Evolutionary conservation across 2,329 filamentous ascomycete species (phyloP).

Genomic region (Tolypocladium ovalisporum): DNA sequence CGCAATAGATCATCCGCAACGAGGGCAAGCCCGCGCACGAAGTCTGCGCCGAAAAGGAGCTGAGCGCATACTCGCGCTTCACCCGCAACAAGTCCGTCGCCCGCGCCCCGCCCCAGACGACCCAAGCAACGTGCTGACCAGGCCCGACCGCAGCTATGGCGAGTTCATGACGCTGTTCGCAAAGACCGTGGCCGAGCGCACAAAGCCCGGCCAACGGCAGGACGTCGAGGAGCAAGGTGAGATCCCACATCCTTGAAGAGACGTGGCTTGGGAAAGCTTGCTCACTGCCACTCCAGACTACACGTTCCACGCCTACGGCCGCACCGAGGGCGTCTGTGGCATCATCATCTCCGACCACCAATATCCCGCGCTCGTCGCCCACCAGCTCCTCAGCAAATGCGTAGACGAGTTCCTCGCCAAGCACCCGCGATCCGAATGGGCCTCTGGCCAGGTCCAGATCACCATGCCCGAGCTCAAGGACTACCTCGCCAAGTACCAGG

Average conservation of each 20-base stretch:
- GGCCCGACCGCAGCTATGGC: slow-evolving; percentile 26
- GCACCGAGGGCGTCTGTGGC: slow-evolving; percentile 62
- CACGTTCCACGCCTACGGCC: slow-evolving; percentile 69
- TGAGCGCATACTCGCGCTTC: slow-evolving; percentile 71
- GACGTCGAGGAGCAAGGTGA: slow-evolving; percentile 73
- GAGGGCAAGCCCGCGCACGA: slow-evolving; percentile 65
- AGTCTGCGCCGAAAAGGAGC: slow-evolving; percentile 65
- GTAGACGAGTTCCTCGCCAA: slow-evolving; percentile 76
- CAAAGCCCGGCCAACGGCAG: slow-evolving; percentile 68
- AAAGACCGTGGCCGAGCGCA: slow-evolving; percentile 80
- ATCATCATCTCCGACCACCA: slow-evolving; percentile 69
- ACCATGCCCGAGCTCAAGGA: slow-evolving; percentile 66
- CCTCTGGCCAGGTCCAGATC: slow-evolving; percentile 40
- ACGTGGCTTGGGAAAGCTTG: neutral
- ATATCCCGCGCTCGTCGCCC: slow-evolving; percentile 69
- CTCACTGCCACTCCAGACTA: slow-evolving; percentile 36
- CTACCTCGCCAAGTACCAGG: slow-evolving; percentile 66
- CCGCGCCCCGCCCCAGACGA: neutral
- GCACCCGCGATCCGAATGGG: slow-evolving; percentile 61
- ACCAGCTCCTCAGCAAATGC: slow-evolving; percentile 77
- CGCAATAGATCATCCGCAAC: slow-evolving; percentile 68
- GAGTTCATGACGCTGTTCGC: slow-evolving; percentile 75
- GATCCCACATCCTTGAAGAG: neutral
- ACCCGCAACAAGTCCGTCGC: slow-evolving; percentile 54
- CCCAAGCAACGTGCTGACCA: slow-evolving; percentile 7